Percentiles rank a stretch among this genome's conserved stretches.
Conservation (phyloP, 305 asterid species). For the Fraxinus paxiana region DNA sequence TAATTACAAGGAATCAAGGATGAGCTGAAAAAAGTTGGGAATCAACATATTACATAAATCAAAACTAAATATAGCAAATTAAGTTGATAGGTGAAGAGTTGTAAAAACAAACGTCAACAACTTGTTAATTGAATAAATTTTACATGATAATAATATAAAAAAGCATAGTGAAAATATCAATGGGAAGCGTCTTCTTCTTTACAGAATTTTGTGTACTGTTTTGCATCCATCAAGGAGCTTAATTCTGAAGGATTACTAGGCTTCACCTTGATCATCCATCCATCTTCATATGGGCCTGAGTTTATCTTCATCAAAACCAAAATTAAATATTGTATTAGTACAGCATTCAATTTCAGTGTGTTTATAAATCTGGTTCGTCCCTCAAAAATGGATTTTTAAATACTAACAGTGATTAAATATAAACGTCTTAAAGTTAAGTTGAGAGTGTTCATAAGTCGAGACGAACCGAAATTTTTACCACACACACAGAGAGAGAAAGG, state of each 20-base stretch:
- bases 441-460: background rate
- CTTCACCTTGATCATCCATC: conserved; percentile 94
- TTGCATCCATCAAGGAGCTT: conserved; percentile 52
- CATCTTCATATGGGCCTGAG: conserved; percentile 77
- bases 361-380: background rate
- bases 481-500: background rate
- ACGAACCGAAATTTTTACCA: background rate
- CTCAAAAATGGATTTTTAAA: background rate
- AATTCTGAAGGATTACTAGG: conserved; percentile 63
- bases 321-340: background rate
- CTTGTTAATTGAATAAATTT: background rate
- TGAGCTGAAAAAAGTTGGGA: background rate
- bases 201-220: conserved; percentile 74
- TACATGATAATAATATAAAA: background rate
- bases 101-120: background rate
- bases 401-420: background rate
- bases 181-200: conserved; percentile 84
- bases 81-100: background rate
- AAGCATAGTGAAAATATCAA: conserved; percentile 16
- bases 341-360: background rate
- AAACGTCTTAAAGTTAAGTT: background rate
- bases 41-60: background rate
- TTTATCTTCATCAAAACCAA: conserved; percentile 51
- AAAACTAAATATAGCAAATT: background rate
- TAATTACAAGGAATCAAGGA: background rate